A percentile compares a stretch with the other conserved stretches of the same genome.
Conservation (phyloP, 306 rosid genomes). For the Dalbergia cochinchinensis region DNA sequence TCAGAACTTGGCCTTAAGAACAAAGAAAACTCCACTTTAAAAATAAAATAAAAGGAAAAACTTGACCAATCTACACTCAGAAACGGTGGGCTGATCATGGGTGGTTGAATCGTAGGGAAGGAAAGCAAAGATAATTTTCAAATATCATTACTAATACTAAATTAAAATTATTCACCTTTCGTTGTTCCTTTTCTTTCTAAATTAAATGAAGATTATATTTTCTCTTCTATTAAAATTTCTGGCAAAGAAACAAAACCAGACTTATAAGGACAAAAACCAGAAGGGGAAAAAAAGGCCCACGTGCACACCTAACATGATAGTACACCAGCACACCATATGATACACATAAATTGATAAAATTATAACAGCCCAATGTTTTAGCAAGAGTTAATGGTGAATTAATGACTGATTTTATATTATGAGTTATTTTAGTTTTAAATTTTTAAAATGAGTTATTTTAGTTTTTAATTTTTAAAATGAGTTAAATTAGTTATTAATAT, state of each 20-base stretch:
- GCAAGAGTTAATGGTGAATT: too few species aligned
- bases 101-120: background rate
- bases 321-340: background rate
- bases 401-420: too few species aligned
- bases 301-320: background rate
- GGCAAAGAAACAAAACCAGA: too few species aligned
- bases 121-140: background rate
- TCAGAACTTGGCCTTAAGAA: constrained; percentile 4
- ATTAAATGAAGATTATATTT: background rate
- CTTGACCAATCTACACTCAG: constrained; percentile 2
- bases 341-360: background rate
- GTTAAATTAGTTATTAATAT: too few species aligned
- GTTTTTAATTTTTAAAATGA: too few species aligned
- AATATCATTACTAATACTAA: background rate
- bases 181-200: too few species aligned
- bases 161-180: background rate
- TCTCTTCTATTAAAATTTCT: too few species aligned
- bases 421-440: too few species aligned
- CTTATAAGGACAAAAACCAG: background rate
- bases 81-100: constrained; percentile 31
- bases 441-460: too few species aligned
- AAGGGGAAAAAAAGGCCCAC: background rate
- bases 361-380: constrained; percentile 20
- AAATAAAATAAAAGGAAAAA: background rate
- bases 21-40: too few species aligned